Evolutionary conservation across 2,329 filamentous ascomycete species (phyloP).

Genomic region (Microthyrium microscopicum): DNA sequence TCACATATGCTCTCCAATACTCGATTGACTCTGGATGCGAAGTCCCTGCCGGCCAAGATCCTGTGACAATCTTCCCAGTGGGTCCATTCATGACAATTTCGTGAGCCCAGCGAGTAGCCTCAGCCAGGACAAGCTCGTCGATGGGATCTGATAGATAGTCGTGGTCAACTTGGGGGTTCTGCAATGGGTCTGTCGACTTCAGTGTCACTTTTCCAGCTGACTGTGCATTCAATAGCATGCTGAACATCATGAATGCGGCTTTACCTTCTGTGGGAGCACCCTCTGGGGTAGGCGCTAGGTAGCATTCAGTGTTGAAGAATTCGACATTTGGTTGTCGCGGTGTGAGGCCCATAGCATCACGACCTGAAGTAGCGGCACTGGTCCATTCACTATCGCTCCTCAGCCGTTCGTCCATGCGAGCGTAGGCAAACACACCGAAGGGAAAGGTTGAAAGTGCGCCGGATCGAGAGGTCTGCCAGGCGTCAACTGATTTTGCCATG

Average conservation of each 20-base stretch:
- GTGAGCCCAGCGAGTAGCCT: constrained; percentile 41
- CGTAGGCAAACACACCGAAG: constrained; percentile 45
- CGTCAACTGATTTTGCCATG: not conserved
- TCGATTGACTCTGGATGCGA: too few relatives aligned
- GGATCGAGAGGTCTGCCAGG: constrained; percentile 40
- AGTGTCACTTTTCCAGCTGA: constrained; percentile 40
- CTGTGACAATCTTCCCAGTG: constrained; percentile 42
- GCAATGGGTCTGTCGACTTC: constrained; percentile 28
- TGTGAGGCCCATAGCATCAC: constrained; percentile 47
- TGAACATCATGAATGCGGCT: constrained; percentile 41
- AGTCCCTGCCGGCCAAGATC: constrained; percentile 38
- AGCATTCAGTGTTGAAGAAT: constrained; percentile 46
- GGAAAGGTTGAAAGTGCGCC: constrained; percentile 45
- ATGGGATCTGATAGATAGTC: constrained; percentile 41
- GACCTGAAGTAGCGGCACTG: constrained; percentile 31
- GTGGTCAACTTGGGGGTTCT: constrained; percentile 41
- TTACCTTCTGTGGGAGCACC: constrained; percentile 38
- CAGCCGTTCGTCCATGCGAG: constrained; percentile 44
- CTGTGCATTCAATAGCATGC: constrained; percentile 39
- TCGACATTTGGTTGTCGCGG: constrained; percentile 42
- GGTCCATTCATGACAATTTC: constrained; percentile 44
- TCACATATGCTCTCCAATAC: too few relatives aligned
- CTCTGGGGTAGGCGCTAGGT: constrained; percentile 13
- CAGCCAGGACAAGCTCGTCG: constrained; percentile 41
- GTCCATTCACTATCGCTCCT: constrained; percentile 38